Evolutionary conservation across 768 basidiomycete species (phyloP).

Genomic region (Tephrocybe sp.): DNA sequence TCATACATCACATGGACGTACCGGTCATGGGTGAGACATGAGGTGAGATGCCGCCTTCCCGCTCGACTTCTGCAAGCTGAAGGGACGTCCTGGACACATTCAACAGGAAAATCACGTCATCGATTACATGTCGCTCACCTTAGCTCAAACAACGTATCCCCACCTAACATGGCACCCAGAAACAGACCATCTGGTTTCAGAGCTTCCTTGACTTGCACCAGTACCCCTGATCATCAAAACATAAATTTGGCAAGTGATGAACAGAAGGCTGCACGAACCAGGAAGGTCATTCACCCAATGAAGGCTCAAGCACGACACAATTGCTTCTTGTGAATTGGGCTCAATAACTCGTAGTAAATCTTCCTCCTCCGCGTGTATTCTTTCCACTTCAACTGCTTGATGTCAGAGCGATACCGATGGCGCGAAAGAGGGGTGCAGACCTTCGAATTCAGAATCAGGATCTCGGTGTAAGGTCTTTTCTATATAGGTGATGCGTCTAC

Average conservation of each 20-base stretch:
- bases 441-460: constrained; percentile 74
- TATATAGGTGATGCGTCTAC: constrained; percentile 27
- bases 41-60: constrained; percentile 95
- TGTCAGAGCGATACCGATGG: constrained; percentile 3
- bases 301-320: constrained; percentile 86
- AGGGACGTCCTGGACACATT: constrained; percentile 67
- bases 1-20: constrained; percentile 28
- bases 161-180: constrained; percentile 91
- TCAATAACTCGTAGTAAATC: constrained; percentile 61
- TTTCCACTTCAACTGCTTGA: constrained; percentile 66
- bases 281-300: constrained; percentile 99
- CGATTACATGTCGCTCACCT: constrained; percentile 40
- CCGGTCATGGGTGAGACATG: constrained; percentile 98
- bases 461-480: constrained; percentile 75
- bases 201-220: constrained; percentile 84
- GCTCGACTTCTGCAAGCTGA: constrained; percentile 90
- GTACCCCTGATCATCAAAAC: constrained; percentile 48
- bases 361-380: constrained; percentile 85
- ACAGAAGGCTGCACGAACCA: constrained; percentile 46
- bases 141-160: constrained; percentile 94
- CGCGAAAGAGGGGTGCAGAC: constrained; percentile 35
- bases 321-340: constrained; percentile 81
- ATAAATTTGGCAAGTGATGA: neutral
- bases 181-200: constrained; percentile 92
- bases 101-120: neutral